Evolutionary conservation across 2,329 filamentous ascomycete species (phyloP), one percentile per base, ranked within the genome.

Genomic region (Stromatinia cepivora): DNA sequence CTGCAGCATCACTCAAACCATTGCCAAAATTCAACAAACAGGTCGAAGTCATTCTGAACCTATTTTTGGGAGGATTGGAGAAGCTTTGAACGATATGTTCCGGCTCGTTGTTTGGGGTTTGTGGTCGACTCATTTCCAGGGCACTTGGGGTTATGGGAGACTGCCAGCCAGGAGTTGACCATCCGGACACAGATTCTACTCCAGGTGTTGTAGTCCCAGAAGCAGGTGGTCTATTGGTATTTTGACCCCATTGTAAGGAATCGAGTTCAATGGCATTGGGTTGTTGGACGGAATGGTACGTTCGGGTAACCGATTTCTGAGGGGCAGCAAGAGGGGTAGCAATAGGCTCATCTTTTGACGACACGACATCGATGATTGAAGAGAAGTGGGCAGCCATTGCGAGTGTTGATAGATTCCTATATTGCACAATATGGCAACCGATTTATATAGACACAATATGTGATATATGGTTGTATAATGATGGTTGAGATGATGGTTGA

Each of bases 1-100:
- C 87, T 0, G 90, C 89, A 54, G 88, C 87, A 79, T 96, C 93
- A 73, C 87, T 92, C 70, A 95, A 80, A 0, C 92, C 93, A 74
- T 90, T 89, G 3, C 85, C 84, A 71, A 95, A 84, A 70, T 86
- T 90, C 71, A 89, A 85, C 56, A 91, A 76, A 72, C 90, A 92
- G 20, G 85, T 84, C 15, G 87, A 84, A 13, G 89, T 77, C 36
- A 94, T 82, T 46, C 92, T 83, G 80, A 85, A 94, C 71, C 87
- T 88, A 78, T 93, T 94, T 85, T 88, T 91, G 15, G 84, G 82
- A 15, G 86, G 86, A 25, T 87, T 82, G 71, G 83, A 88, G 70
- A 87, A 85, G 71, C 83, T 89, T 62, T 87, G 86, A 45, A 87
- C 76, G 4, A 83, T 78, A 57, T 84, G 82, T 0, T 81, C 81